A percentile compares a stretch with the other conserved stretches of the same genome.
Conservation (phyloP, 768 basidiomycete genomes). For the Agaricus blazei region DNA sequence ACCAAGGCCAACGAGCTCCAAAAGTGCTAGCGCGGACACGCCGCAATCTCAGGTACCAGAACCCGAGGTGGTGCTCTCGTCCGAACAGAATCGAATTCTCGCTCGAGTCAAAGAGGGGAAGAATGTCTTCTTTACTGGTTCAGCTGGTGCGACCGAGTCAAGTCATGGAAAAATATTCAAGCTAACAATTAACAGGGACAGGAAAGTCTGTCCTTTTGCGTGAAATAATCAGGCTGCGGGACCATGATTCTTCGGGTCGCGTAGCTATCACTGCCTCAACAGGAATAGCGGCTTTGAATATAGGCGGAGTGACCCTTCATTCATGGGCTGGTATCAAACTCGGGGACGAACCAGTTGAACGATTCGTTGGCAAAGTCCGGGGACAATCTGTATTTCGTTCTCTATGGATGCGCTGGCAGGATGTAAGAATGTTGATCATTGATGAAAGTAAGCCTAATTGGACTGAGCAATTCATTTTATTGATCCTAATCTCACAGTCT, state of each 20-base stretch:
- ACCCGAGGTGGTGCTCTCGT: constrained; percentile 35
- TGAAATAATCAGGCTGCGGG: constrained; percentile 57
- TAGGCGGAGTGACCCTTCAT: constrained; percentile 78
- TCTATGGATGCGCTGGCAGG: constrained; percentile 58
- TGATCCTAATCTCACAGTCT: constrained; percentile 44
- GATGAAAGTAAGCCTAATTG: constrained; percentile 64
- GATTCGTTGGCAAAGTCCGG: constrained; percentile 50
- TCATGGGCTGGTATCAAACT: constrained; percentile 81
- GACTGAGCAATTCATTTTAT: background rate
- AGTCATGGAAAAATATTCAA: background rate
- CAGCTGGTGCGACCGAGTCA: constrained; percentile 50
- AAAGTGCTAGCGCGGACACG: background rate
- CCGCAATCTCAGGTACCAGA: constrained; percentile 1
- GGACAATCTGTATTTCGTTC: constrained; percentile 30
- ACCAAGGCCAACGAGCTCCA: background rate
- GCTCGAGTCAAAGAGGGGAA: constrained; percentile 49
- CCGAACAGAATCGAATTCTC: constrained; percentile 47
- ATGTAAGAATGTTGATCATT: constrained; percentile 64
- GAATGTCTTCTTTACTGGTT: constrained; percentile 84
- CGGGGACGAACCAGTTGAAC: constrained; percentile 51
- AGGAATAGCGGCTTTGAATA: constrained; percentile 77
- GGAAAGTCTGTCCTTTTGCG: constrained; percentile 82
- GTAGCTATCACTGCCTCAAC: constrained; percentile 81
- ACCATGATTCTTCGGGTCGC: constrained; percentile 12
- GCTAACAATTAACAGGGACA: constrained; percentile 43